A percentile compares a stretch with the other conserved stretches of the same genome.
Evolutionary conservation across 2,329 filamentous ascomycete genomes (phyloP).

Genomic region (Furcasterigmium furcatum): DNA sequence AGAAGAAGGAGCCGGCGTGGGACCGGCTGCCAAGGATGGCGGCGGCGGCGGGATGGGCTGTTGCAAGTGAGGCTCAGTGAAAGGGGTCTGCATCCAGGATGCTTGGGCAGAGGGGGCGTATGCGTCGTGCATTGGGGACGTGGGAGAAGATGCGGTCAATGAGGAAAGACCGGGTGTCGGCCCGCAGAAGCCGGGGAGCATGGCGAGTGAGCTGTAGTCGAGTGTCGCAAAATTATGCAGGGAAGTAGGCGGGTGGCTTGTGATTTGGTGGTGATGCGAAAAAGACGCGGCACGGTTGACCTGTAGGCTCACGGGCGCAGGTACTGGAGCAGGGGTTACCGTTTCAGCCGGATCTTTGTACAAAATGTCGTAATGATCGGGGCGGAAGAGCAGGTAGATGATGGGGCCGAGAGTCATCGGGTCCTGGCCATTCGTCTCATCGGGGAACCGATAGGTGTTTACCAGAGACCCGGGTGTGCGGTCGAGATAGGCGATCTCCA

Average conservation of each 20-base stretch:
- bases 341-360: slow-evolving; percentile 54
- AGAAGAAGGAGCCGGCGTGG: slow-evolving; percentile 4
- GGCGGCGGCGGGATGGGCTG: slow-evolving; percentile 26
- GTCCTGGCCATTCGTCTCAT: slow-evolving; percentile 45
- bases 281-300: slow-evolving; percentile 50
- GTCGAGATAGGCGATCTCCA: slow-evolving; percentile 91
- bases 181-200: slow-evolving; percentile 42
- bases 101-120: slow-evolving; percentile 27
- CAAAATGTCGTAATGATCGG: slow-evolving; percentile 89
- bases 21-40: slow-evolving; percentile 13
- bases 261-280: slow-evolving; percentile 40
- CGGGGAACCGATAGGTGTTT: slow-evolving; percentile 65
- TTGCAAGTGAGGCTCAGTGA: slow-evolving; percentile 22
- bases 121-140: slow-evolving; percentile 18
- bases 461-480: slow-evolving; percentile 75
- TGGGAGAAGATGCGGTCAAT: slow-evolving; percentile 24
- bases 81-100: slow-evolving; percentile 32
- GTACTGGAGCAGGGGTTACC: slow-evolving; percentile 14
- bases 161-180: slow-evolving; percentile 23
- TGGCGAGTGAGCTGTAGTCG: slow-evolving; percentile 38
- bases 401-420: slow-evolving; percentile 41
- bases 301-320: slow-evolving; percentile 37
- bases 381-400: slow-evolving; percentile 63
- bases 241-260: slow-evolving; percentile 28
- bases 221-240: slow-evolving; percentile 38